These are phyloP conservation scores for Sporisorium exsertum DNA, from an alignment of 1,284 basidiomycete genomes.

Conservation along the genomic window DNA sequence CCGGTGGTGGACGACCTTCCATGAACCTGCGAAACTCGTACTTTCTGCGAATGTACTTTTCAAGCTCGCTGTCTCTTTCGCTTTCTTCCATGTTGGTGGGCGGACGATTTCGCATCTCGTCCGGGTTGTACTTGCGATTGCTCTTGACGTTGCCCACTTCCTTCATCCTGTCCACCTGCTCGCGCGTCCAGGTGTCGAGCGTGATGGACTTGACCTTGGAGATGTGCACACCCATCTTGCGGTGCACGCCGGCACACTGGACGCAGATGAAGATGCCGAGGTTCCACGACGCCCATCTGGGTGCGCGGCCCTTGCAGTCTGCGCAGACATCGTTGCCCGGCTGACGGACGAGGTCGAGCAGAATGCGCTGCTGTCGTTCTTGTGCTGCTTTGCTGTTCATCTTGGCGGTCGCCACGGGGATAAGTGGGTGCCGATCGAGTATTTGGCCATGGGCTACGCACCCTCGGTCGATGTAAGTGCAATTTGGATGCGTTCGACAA, in stretches of 20 bases:
- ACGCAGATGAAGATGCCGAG: conserved; percentile 74
- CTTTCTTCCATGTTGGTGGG: conserved; percentile 82
- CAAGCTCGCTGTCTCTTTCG: conserved; percentile 82
- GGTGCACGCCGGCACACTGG: conserved; percentile 84
- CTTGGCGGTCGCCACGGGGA: not conserved
- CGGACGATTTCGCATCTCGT: conserved; percentile 80
- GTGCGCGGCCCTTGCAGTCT: conserved; percentile 80
- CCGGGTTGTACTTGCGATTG: conserved; percentile 80
- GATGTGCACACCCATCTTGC: conserved; percentile 81
- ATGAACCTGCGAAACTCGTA: conserved; percentile 66
- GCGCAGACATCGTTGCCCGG: conserved; percentile 88
- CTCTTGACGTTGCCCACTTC: conserved; percentile 81
- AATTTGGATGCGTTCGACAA: too few species aligned
- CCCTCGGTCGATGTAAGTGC: not conserved
- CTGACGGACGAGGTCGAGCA: conserved; percentile 77
- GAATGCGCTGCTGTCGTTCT: conserved; percentile 78
- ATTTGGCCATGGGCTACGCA: not conserved
- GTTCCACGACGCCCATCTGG: conserved; percentile 84
- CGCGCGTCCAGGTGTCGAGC: conserved; percentile 84
- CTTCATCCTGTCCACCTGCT: conserved; percentile 83
- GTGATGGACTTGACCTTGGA: conserved; percentile 80
- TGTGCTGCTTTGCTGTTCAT: conserved; percentile 66
- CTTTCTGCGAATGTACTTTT: conserved; percentile 82
- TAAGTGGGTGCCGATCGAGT: not conserved
- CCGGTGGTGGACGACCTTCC: conserved; percentile 55